Percentiles rank a stretch among this genome's conserved stretches.
These are phyloP conservation scores for Bolboschoenoplectus hybrid DNA, from an alignment of 202 grass and related monocot genomes.

Conservation along the genomic window DNA sequence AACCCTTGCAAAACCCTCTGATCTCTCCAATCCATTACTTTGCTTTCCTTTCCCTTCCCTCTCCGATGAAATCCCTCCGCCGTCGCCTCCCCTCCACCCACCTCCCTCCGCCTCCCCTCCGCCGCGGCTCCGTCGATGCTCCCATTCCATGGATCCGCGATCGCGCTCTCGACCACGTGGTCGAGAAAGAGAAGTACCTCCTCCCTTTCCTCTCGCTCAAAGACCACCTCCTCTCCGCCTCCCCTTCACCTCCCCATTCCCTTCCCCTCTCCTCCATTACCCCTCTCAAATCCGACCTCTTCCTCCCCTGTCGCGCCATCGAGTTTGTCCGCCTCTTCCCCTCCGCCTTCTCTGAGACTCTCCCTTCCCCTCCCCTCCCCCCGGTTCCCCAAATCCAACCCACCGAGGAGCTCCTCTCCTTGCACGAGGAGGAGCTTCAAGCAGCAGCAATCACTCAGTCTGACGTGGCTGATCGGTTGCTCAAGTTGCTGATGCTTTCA, in stretches of 20 bases:
- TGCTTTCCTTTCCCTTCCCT: not conserved
- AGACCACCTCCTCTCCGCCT: conserved; percentile 63
- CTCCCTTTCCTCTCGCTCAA: conserved; percentile 77
- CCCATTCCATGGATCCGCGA: conserved; percentile 68
- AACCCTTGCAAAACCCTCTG: conserved; percentile 15
- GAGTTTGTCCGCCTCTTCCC: conserved; percentile 77
- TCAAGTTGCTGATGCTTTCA: conserved; percentile 83
- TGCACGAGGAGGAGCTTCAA: conserved; percentile 58
- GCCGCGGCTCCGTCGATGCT: conserved; percentile 52
- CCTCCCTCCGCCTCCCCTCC: conserved; percentile 28
- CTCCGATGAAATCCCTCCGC: conserved; percentile 31
- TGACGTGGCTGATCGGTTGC: conserved; percentile 67
- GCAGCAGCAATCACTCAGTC: conserved; percentile 41
- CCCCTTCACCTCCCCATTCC: conserved; percentile 54
- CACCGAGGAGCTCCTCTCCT: conserved; percentile 42
- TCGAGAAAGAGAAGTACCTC: conserved; percentile 85
- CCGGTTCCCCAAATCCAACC: conserved; percentile 56
- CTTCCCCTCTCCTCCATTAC: conserved; percentile 63
- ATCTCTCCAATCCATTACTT: not conserved
- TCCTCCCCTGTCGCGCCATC: conserved; percentile 76
- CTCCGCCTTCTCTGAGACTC: conserved; percentile 55
- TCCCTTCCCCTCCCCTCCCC: conserved; percentile 37
- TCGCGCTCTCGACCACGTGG: conserved; percentile 78
- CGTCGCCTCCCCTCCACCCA: conserved; percentile 41
- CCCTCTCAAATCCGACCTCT: conserved; percentile 53